phyloP scores from a whole-genome alignment of 208 protist species.

The Angomonas deanei region DNA sequence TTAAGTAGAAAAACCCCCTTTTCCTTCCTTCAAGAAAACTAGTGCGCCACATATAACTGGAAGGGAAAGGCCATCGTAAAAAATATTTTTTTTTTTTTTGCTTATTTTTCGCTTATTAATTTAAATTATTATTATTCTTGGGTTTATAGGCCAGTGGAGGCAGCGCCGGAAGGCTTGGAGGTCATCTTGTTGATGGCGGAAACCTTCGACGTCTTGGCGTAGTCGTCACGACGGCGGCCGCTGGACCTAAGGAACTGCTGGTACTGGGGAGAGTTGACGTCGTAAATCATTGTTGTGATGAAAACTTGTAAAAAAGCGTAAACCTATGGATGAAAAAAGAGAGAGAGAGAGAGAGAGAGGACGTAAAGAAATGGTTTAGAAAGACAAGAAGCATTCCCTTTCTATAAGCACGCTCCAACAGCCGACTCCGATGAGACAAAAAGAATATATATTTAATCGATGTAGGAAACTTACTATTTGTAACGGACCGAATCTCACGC shows the following conservation, averaged over 20 bases:
- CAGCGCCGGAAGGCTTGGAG: constrained; percentile 75
- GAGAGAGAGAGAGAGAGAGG: constrained; percentile 5
- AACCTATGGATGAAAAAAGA: constrained; percentile 4
- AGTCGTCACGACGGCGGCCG: constrained; percentile 88
- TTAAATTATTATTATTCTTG: constrained; percentile 4
- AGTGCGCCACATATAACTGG: too few species aligned
- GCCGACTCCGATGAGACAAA: constrained; percentile 5
- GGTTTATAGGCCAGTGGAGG: constrained; percentile 83
- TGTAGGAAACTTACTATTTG: not conserved
- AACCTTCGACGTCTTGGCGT: constrained; percentile 52
- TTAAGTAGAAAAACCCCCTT: too few species aligned
- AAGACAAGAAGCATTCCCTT: not conserved
- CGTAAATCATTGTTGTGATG: constrained; percentile 83
- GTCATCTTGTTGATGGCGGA: constrained; percentile 56
- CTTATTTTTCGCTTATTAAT: not conserved
- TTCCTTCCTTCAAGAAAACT: too few species aligned
- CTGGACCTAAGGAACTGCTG: constrained; percentile 92
- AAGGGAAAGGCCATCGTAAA: not conserved
- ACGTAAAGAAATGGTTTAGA: not conserved
- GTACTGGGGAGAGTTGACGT: constrained; percentile 86
- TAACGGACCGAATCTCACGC: not conserved
- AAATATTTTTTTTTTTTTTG: constrained; percentile 2
- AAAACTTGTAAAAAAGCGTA: not conserved
- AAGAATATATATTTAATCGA: constrained; percentile 2
- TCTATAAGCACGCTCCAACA: not conserved